phyloP scores from a whole-genome alignment of 331 rosid genomes.

The Rhamnella rubrinervis region DNA sequence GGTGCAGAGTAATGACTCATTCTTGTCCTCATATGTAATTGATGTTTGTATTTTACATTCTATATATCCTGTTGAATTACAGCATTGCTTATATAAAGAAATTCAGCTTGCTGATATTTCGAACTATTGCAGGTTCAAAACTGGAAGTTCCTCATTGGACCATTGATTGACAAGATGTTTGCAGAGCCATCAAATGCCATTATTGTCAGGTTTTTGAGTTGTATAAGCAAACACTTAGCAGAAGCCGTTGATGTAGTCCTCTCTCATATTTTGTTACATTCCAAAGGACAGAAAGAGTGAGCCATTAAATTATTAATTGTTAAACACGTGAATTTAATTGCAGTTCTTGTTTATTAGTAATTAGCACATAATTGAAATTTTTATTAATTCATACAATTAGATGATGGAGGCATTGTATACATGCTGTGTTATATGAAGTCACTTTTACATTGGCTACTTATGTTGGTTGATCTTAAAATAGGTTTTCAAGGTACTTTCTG shows the following conservation, averaged over 20 bases:
- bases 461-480: background rate
- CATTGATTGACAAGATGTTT: constrained; percentile 83
- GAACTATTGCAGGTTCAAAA: constrained; percentile 60
- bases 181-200: constrained; percentile 83
- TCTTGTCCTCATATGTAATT: no score
- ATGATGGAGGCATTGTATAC: background rate
- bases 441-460: background rate
- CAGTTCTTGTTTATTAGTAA: no score
- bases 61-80: background rate
- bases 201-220: constrained; percentile 71
- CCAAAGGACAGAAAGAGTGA: constrained; percentile 60
- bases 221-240: constrained; percentile 63
- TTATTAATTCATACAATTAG: background rate
- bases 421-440: background rate
- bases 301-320: constrained; percentile 25
- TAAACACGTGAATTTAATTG: background rate
- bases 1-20: no score
- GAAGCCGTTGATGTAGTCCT: constrained; percentile 66
- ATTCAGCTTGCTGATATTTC: constrained; percentile 21
- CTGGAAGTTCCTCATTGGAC: constrained; percentile 72
- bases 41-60: no score
- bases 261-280: constrained; percentile 59
- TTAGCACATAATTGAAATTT: no score
- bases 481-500: constrained; percentile 6
- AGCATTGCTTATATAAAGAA: background rate